Evolutionary conservation across 352 stramenopile species (phyloP).

Genomic region (Peronosclerospora sorghi): DNA sequence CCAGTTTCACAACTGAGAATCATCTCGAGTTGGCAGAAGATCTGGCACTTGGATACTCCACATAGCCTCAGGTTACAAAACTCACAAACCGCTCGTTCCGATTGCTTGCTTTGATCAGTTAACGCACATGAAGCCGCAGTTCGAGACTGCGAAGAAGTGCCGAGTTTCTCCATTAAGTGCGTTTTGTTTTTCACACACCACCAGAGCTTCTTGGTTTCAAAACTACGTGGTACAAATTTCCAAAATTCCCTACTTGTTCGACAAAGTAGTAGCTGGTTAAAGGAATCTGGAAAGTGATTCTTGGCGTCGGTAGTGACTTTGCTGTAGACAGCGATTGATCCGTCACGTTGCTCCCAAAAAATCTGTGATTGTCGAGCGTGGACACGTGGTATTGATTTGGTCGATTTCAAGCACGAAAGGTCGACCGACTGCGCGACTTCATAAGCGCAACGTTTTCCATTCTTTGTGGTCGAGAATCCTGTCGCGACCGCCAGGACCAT

Average conservation of each 20-base stretch:
- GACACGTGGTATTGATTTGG: conserved; percentile 2
- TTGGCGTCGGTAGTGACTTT: conserved; percentile 17
- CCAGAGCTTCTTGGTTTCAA: conserved; percentile 17
- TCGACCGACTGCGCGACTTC: conserved; percentile 15
- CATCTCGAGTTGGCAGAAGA: conserved; percentile 10
- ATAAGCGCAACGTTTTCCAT: conserved; percentile 14
- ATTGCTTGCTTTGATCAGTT: conserved; percentile 1
- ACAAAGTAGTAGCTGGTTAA: conserved; percentile 12
- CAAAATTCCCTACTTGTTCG: conserved; percentile 7
- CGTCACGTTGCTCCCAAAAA: conserved; percentile 12
- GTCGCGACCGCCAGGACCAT: conserved; percentile 12
- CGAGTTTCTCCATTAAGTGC: conserved; percentile 5
- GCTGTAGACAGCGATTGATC: conserved; percentile 12
- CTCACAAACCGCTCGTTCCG: conserved; percentile 8
- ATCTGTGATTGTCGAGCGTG: conserved; percentile 8
- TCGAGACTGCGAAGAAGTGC: background rate
- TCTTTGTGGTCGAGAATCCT: no score
- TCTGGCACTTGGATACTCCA: conserved; percentile 3
- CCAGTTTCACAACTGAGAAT: conserved; percentile 9
- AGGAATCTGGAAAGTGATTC: conserved; percentile 9
- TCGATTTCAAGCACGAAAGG: background rate
- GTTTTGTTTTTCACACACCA: conserved; percentile 21
- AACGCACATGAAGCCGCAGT: background rate
- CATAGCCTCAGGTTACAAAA: conserved; percentile 12
- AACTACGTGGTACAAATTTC: conserved; percentile 13